Evolutionary conservation across 2,329 filamentous ascomycete genomes (phyloP), one percentile per base, ranked within the genome.

Genomic region (Fusarium sp.): DNA sequence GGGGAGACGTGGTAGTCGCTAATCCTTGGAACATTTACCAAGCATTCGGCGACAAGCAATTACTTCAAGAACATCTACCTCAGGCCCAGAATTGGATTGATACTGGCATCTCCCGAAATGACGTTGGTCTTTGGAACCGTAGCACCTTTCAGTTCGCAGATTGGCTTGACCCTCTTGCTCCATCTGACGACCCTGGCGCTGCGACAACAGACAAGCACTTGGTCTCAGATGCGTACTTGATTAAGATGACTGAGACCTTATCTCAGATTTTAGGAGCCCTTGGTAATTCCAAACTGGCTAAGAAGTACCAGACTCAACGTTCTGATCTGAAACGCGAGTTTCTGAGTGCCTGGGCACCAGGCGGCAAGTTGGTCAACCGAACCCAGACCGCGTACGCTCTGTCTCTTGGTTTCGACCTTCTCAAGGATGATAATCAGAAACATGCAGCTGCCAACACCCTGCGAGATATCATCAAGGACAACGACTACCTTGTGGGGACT

Each of bases 131-230:
- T 12, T 74, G 71, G 72, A 70, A 74, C 18, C 35, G 35, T 10
- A 50, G 20, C 7, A 45, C 5, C 1, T 59, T 50, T 11, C 84
- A 86, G 63, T 81, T 81, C 39, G 84, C 81, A 8, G 84, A 86
- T 66, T 86, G 85, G 85, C 78, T 86, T 0, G 85, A 86, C 59
- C 85, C 85, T 1, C 77, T 79, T 20, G 78, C 85, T 2, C 84
- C 84, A 0, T 74, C 81, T 0, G 77, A 82, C 5, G 61, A 79
- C 1, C 81, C 85, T 1, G 81, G 77, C 1, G 65, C 68, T 4
- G 83, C 82, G 1, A 82, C 79, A 0, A 86, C 84, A 0, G 73
- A 81, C 47, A 71, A 76, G 0, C 73, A 75, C 15, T 79, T 84
- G 1, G 83, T 86, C 1, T 82, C 84, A 0, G 83, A 86, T 66